Evolutionary conservation across 1,284 basidiomycete genomes (phyloP), one percentile per base, ranked within the genome.

Genomic region (Trametes pubescens): DNA sequence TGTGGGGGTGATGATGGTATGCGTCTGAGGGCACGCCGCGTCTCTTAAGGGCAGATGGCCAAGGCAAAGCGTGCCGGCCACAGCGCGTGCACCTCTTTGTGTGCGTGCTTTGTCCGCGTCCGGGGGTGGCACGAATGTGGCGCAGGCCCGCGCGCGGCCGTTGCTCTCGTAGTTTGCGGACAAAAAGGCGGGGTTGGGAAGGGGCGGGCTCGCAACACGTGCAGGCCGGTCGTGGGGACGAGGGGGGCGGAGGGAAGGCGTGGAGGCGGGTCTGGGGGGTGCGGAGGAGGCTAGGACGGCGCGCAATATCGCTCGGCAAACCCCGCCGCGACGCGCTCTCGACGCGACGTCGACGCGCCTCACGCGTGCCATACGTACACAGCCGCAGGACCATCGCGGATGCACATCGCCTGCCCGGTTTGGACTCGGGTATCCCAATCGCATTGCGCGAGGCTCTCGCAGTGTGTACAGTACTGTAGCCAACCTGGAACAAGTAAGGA

Each of bases 291-390:
- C 57, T 44, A 57, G 62, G 65, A 53, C 48, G 57, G 66, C 46
- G 54, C 46, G 52, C 48, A 51, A 56, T 62, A 60, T 60, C 52
- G 26, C 47, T 54, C 66, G 66, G 63, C 66, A 62, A 59, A 56
- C 37, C 37, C 60, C 60, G 53, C 52, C 60, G 59, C 59, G 60
- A 62, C 57, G 63, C 66, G 61, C 60, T 49, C 63, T 65, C 57
- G 66, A 65, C 63, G 66, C 66, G 63, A 62, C 66, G 54, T 59
- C 57, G 59, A 61, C 64, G 64, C 59, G 64, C 55, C 64, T 59
- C 52, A 57, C 60, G 58, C 51, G 46, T 51, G 57, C 60, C 57
- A 35, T 57, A 38, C 37, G 48, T 32, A 32, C 29, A 32, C 29
- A 32, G 29, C 49, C 21, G 26, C 34, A 47, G 34, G 26, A 55